These are phyloP conservation scores for Salvia rosmarinus DNA, from an alignment of 257 asterid genomes.

Conservation along the genomic window DNA sequence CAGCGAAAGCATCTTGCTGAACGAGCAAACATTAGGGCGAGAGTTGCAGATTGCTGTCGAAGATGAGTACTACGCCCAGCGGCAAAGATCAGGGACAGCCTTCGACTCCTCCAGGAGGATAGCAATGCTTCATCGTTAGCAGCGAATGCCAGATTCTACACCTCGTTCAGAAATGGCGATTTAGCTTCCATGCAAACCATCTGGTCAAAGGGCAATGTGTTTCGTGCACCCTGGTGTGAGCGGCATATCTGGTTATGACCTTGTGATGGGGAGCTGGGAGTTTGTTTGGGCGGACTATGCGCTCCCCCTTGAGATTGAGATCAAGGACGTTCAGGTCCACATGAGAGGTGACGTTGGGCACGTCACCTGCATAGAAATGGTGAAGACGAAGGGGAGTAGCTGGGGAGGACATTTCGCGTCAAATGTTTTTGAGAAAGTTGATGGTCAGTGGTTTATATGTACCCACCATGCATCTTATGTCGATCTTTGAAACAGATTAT, in stretches of 20 bases:
- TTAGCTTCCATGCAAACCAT: conserved; percentile 82
- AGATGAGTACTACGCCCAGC: conserved; percentile 88
- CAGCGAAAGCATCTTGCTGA: conserved; percentile 76
- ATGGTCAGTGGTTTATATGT: conserved; percentile 86
- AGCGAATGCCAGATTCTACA: conserved; percentile 80
- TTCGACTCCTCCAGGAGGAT: conserved; percentile 81
- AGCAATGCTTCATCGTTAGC: conserved; percentile 83
- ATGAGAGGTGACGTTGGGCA: conserved; percentile 75
- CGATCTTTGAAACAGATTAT: conserved; percentile 52
- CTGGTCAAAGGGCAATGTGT: conserved; percentile 85
- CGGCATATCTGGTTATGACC: conserved; percentile 92
- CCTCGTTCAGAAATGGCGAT: conserved; percentile 78
- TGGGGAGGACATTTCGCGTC: conserved; percentile 95
- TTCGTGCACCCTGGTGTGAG: conserved; percentile 98
- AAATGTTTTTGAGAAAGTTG: conserved; percentile 79
- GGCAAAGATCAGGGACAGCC: conserved; percentile 89
- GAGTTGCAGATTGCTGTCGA: conserved; percentile 72
- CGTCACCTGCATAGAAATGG: conserved; percentile 91
- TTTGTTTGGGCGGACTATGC: conserved; percentile 98
- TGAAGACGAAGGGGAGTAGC: conserved; percentile 84
- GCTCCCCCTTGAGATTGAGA: conserved; percentile 83
- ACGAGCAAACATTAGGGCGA: conserved; percentile 73
- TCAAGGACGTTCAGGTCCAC: conserved; percentile 80
- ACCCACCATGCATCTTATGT: conserved; percentile 88
- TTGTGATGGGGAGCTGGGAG: conserved; percentile 99